phyloP scores from a whole-genome alignment of 768 basidiomycete species.

The Lentinula raphanica region DNA sequence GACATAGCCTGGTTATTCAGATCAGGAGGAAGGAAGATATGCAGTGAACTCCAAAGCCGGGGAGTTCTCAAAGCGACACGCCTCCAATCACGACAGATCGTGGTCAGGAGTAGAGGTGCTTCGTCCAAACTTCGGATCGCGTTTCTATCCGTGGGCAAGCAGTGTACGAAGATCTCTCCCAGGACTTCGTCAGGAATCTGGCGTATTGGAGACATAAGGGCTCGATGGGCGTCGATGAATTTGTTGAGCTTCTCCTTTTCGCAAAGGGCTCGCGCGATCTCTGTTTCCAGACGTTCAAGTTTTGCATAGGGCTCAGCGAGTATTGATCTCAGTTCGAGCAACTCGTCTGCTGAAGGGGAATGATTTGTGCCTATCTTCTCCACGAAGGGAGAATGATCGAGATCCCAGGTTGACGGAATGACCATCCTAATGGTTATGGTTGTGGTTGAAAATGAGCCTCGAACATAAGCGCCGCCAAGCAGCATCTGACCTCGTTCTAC shows the following conservation, averaged over 20 bases:
- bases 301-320: neutral
- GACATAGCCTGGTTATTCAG: neutral
- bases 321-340: neutral
- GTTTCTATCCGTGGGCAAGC: slow-evolving; percentile 16
- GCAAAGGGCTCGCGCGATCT: neutral
- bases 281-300: neutral
- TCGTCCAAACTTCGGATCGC: slow-evolving; percentile 15
- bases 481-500: no score
- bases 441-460: neutral
- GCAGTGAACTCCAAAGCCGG: no score
- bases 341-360: neutral
- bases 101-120: slow-evolving; percentile 20
- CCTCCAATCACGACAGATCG: slow-evolving; percentile 24
- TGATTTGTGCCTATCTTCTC: neutral
- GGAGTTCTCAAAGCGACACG: slow-evolving; percentile 19
- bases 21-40: neutral
- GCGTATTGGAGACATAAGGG: slow-evolving; percentile 21
- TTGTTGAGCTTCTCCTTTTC: neutral
- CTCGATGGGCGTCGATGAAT: slow-evolving; percentile 16
- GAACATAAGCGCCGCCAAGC: no score
- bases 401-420: neutral
- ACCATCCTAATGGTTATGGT: neutral
- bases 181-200: slow-evolving; percentile 20
- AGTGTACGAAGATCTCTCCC: slow-evolving; percentile 21
- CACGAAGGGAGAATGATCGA: neutral